Base-by-base conservation (phyloP, 2,329 filamentous ascomycete species). In the Epichloe festucae region DNA sequence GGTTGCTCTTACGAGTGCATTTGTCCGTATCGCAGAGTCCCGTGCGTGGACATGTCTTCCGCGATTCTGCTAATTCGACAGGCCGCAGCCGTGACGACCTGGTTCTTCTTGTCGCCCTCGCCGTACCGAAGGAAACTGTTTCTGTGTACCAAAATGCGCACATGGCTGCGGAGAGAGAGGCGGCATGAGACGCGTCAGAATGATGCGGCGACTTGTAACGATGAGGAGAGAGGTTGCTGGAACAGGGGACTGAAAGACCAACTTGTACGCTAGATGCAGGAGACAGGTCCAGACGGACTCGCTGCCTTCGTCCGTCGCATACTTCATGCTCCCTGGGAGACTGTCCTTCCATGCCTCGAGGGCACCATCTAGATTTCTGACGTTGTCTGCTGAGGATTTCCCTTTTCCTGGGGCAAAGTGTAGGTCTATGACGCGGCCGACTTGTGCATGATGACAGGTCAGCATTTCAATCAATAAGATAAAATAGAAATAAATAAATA, bases 221-320 rank as follows among this genome's bases (percentile, higher is more conserved):
- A 35, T 4, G 27, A 36, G 14, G 12, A 4, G 17, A 19, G 7
- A 35, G 12, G 23, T 27, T 6, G n/a, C 7, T 11, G 27, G 43
- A 7, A n/a, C 27, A 17, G 15, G 23, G 12, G 17, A 21, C 14
- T 3, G 1, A 4, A 5, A 3, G 4, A 3, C 48, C 60, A 17
- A 67, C 65, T 69, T 65, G 56, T 68, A 68, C 1, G 65, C 66
- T 6, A 69, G 55, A 27, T 69, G 66, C n/a, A 69, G 50, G 10
- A 69, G 59, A 35, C 65, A 66, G 2, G 64, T 61, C 63, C 66
- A 65, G 15, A 68, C 62, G 0, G 65, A 67, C 5, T 64, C 62
- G 27, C 58, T 61, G 6, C 60, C 65, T 40, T 66, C 65, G 1
- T 68, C 65, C 0, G 61, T 59, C 0, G 59, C 56, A 10, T 60